Evolutionary conservation across 495 filamentous ascomycete species (phyloP).

Genomic region (Pyronema omphalodes): DNA sequence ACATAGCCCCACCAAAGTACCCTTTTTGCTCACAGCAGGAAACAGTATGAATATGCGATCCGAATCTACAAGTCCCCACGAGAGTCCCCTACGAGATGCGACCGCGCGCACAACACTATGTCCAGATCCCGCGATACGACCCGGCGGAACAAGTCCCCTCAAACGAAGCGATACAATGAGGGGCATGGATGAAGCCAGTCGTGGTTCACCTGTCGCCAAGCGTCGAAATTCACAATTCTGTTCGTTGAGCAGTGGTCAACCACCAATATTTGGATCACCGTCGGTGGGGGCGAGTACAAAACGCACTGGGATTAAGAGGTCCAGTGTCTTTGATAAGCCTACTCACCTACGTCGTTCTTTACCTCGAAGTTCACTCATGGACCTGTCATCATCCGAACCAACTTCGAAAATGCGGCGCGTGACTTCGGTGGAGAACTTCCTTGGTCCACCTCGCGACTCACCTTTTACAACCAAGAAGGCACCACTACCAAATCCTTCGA

Average conservation of each 20-base stretch:
- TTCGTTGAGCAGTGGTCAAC: conserved; percentile 32
- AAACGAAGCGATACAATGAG: conserved; percentile 85
- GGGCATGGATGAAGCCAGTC: conserved; percentile 50
- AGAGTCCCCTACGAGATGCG: conserved; percentile 16
- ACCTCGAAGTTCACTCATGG: conserved; percentile 21
- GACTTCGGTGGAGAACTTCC: conserved; percentile 58
- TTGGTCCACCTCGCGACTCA: conserved; percentile 42
- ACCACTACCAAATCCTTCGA: conserved; percentile 38
- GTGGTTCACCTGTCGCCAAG: conserved; percentile 56
- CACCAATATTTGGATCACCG: conserved; percentile 10
- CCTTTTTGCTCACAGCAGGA: conserved; percentile 16
- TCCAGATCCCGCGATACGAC: neutral
- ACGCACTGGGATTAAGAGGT: conserved; percentile 11
- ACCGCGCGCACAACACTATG: conserved; percentile 5
- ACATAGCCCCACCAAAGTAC: conserved; percentile 17
- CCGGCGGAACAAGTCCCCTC: conserved; percentile 45
- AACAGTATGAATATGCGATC: conserved; percentile 23
- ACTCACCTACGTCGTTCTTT: conserved; percentile 17
- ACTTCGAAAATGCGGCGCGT: conserved; percentile 39
- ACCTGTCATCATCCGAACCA: conserved; percentile 31
- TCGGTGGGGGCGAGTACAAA: conserved; percentile 6
- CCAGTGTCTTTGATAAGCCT: conserved; percentile 14
- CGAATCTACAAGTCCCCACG: conserved; percentile 17
- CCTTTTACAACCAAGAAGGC: conserved; percentile 37
- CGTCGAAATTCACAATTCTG: conserved; percentile 21